Conservation (phyloP, 129 eudicot species). For the Tagetes erecta region DNA sequence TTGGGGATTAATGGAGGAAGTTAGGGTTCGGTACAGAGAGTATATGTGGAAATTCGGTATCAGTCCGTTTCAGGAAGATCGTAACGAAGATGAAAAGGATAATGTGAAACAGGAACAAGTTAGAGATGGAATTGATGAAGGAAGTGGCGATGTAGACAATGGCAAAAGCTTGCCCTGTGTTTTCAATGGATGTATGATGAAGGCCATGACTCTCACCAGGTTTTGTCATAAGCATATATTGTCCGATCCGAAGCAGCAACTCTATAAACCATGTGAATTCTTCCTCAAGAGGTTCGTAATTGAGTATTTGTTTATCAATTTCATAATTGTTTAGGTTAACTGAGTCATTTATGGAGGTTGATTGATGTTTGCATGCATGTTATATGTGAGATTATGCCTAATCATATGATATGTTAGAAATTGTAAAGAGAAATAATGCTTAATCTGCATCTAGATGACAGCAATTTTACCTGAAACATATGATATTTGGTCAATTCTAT, state of each 20-base stretch:
- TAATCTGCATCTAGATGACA: not conserved
- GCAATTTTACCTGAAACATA: not conserved
- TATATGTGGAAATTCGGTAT: constrained; percentile 56
- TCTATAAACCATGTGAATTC: constrained; percentile 53
- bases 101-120: constrained; percentile 4
- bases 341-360: not conserved
- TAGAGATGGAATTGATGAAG: constrained; percentile 17
- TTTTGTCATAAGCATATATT: constrained; percentile 53
- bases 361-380: not conserved
- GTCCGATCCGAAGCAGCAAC: constrained; percentile 52
- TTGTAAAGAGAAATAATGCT: not conserved
- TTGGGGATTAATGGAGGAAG: constrained; percentile 57
- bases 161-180: constrained; percentile 34
- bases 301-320: not conserved
- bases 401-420: not conserved
- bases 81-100: constrained; percentile 23
- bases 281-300: constrained; percentile 37
- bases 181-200: constrained; percentile 38
- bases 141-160: constrained; percentile 20
- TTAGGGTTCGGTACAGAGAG: constrained; percentile 40
- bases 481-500: not conserved
- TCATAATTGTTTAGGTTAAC: not conserved
- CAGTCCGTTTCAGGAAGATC: constrained; percentile 39
- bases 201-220: constrained; percentile 57
- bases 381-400: not conserved